Evolutionary conservation across 2,329 filamentous ascomycete genomes (phyloP).

Genomic region (Verticillium nonalfalfae): DNA sequence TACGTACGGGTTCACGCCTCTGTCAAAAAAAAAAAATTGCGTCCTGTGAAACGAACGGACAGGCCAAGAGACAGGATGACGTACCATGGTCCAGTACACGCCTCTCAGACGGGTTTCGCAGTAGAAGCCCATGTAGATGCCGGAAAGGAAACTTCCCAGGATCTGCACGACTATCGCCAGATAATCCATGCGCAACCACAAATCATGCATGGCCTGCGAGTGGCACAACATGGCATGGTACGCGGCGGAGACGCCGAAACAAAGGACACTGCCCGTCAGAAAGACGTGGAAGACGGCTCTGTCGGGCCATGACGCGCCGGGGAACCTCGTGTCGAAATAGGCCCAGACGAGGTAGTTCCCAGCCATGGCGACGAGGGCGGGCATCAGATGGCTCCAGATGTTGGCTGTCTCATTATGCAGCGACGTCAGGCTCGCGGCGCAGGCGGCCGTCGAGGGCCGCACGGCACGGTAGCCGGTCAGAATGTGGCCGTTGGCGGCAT

Average conservation of each 20-base stretch:
- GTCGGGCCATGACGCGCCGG: conserved; percentile 24
- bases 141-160: conserved; percentile 28
- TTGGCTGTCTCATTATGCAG: conserved; percentile 26
- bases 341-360: conserved; percentile 15
- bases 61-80: conserved; percentile 6
- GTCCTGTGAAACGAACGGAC: too few relatives aligned
- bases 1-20: conserved; percentile 8
- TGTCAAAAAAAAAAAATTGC: background rate
- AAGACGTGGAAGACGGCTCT: conserved; percentile 31
- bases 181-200: conserved; percentile 31
- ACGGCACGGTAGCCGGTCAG: conserved; percentile 34
- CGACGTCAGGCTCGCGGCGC: conserved; percentile 31
- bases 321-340: conserved; percentile 22
- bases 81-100: conserved; percentile 28
- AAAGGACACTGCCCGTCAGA: conserved; percentile 25
- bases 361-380: conserved; percentile 26
- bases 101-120: conserved; percentile 24
- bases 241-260: conserved; percentile 26
- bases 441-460: conserved; percentile 25
- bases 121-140: conserved; percentile 32
- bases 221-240: conserved; percentile 34
- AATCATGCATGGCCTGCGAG: conserved; percentile 22
- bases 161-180: conserved; percentile 29
- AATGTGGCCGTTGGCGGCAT: conserved; percentile 33
- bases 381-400: conserved; percentile 30